Evolutionary conservation across 2,329 filamentous ascomycete genomes (phyloP), one percentile per base, ranked within the genome.

Genomic region (Arthrobotrys pseudoclavata): DNA sequence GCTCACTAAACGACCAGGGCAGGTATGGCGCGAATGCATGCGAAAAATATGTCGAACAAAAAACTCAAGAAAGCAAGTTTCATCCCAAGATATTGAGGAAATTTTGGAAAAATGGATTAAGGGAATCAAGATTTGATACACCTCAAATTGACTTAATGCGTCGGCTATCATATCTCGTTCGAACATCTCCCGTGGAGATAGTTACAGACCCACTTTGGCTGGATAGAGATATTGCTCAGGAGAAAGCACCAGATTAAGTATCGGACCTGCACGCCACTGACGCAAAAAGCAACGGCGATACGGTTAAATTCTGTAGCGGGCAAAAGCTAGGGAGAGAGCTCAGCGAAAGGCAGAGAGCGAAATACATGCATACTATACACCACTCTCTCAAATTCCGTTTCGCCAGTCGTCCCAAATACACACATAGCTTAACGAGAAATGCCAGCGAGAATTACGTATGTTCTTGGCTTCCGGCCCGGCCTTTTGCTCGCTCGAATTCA

Each of bases 241-340:
- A 37, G 52, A 45, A 57, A 37, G 18, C 1, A 37, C 52, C 31
- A 57, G 52, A 57, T 57, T 22, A 57, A 57, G 52, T 29, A 57
- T 57, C 18, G 6, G 3, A 40, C 31, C 31, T 60, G 55, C 31
- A 60, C 34, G 55, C 55, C 34, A 60, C 55, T 60, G 55, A 60
- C 55, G 55, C 55, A 60, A 60, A 60, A 60, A 60, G 55, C 31
- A 60, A 60, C 31, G 13, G 55, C 55, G 55, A 60, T 42, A 12
- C 34, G 55, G 55, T 9, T 60, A 42, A 60, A 57, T 37, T 37
- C 52, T 57, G 47, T 29, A n/a, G n/a, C n/a, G n/a, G n/a, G n/a
- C n/a, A n/a, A n/a, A n/a, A n/a, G n/a, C n/a, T n/a, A n/a, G n/a
- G n/a, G n/a, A 60, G 34, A 0, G 34, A 24, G 20, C 31, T 42